Conservation (phyloP, 768 basidiomycete genomes). For the Gymnopilus junonius region DNA sequence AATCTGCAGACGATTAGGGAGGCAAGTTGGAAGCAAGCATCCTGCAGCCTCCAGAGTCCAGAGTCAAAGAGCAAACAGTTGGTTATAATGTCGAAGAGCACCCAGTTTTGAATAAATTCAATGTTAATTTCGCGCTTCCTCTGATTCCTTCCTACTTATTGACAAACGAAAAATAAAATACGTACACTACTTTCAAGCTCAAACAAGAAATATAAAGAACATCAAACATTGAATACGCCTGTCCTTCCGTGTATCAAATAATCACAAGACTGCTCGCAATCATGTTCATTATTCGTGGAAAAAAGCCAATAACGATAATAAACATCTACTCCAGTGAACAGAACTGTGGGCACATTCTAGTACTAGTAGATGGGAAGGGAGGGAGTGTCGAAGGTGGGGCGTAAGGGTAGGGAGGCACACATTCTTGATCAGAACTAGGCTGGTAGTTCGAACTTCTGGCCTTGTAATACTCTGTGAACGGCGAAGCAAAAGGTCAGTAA, state of each 20-base stretch:
- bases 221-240: not conserved
- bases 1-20: too few species aligned
- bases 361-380: not conserved
- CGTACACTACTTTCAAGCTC: not conserved
- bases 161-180: not conserved
- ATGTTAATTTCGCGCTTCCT: not conserved
- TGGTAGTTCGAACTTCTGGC: constrained; percentile 93
- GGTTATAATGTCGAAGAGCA: too few species aligned
- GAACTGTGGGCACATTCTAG: not conserved
- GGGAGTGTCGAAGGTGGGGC: not conserved
- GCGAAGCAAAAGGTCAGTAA: not conserved
- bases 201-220: not conserved
- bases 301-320: not conserved
- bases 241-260: not conserved
- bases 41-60: too few species aligned
- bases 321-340: not conserved
- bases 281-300: not conserved
- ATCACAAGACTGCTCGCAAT: not conserved
- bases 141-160: not conserved
- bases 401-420: not conserved
- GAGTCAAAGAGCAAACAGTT: too few species aligned
- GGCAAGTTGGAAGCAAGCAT: too few species aligned
- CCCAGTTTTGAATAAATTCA: too few species aligned
- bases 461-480: constrained; percentile 76
- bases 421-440: constrained; percentile 50